Evolutionary conservation across 2,329 filamentous ascomycete genomes (phyloP).

Genomic region (Claviceps pazoutovae): DNA sequence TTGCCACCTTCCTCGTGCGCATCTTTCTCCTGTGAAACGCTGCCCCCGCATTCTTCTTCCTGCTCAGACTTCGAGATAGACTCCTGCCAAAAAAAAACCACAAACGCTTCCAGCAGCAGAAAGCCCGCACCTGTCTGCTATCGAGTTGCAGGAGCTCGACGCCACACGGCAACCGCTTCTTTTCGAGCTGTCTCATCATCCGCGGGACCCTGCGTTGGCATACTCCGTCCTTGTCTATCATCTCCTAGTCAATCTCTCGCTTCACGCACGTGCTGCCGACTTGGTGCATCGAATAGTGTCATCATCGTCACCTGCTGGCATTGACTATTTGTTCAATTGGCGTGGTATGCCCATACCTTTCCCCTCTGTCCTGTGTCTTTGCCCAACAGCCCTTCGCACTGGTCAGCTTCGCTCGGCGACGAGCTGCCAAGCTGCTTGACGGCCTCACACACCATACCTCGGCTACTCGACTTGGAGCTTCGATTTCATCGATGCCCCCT

Average conservation of each 20-base stretch:
- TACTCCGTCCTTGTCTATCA: constrained; percentile 1
- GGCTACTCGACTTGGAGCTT: neutral
- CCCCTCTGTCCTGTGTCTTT: neutral
- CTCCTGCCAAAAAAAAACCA: too few relatives aligned
- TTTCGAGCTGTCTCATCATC: neutral
- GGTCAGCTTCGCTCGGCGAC: too few relatives aligned
- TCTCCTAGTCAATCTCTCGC: neutral
- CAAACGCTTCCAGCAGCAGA: too few relatives aligned
- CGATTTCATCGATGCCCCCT: neutral
- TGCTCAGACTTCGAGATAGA: neutral
- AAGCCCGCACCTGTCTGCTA: too few relatives aligned
- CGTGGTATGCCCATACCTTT: neutral
- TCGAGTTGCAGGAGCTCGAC: too few relatives aligned
- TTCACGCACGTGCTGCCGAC: neutral
- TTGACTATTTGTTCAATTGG: neutral
- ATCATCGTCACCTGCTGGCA: neutral
- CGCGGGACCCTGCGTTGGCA: neutral
- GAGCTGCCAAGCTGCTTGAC: neutral
- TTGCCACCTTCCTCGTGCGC: neutral
- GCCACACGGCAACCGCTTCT: neutral
- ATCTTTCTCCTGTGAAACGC: neutral
- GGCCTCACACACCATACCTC: neutral
- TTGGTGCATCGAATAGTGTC: neutral
- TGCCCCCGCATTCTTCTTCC: neutral
- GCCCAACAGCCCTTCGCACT: too few relatives aligned